phyloP scores from a whole-genome alignment of 371 early-diverging fungal species.

The Entomophthora muscae region DNA sequence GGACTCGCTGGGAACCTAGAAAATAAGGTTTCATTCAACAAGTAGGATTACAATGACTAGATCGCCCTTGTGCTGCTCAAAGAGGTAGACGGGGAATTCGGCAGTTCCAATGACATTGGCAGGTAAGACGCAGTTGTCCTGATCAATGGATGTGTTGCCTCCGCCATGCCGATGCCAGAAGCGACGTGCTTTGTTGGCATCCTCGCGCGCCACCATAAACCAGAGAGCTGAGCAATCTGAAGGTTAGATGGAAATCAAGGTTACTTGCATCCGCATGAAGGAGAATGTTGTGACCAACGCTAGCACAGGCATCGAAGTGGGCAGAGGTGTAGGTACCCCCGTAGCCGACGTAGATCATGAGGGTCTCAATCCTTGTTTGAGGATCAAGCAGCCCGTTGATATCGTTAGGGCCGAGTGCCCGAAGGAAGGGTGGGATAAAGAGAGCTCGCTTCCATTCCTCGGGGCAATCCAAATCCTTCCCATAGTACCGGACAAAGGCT shows the following conservation, averaged over 20 bases:
- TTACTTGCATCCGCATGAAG: constrained; percentile 12
- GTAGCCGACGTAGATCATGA: constrained; percentile 20
- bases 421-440: constrained; percentile 13
- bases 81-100: constrained; percentile 15
- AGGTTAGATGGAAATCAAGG: neutral
- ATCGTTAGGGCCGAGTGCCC: constrained; percentile 16
- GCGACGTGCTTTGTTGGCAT: constrained; percentile 12
- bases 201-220: constrained; percentile 17
- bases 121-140: constrained; percentile 8
- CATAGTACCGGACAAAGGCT: constrained; percentile 9
- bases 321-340: constrained; percentile 19
- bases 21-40: too few relatives aligned
- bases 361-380: constrained; percentile 14
- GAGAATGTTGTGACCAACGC: constrained; percentile 21
- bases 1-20: constrained; percentile 11
- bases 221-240: constrained; percentile 15
- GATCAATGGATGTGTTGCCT: constrained; percentile 5
- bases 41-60: constrained; percentile 14
- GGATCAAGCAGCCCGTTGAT: constrained; percentile 11
- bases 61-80: constrained; percentile 19
- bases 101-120: constrained; percentile 14
- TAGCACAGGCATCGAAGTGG: constrained; percentile 21
- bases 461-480: constrained; percentile 18
- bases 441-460: constrained; percentile 11
- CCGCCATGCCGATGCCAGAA: constrained; percentile 13